Evolutionary conservation across 1,284 basidiomycete species (phyloP).

Genomic region (Phlebopus sp.): DNA sequence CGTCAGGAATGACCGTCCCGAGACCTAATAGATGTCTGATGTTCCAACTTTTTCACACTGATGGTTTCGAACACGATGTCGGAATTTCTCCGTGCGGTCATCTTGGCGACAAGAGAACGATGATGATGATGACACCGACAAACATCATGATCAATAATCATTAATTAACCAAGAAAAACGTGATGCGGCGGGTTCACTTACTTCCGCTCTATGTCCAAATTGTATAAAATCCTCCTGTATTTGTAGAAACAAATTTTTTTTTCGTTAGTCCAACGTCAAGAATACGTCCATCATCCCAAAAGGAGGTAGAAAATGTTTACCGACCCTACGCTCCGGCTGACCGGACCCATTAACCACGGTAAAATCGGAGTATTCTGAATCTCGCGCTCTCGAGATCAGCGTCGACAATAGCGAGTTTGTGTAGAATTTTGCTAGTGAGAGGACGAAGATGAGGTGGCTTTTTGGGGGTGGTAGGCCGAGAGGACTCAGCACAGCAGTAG

Average conservation of each 20-base stretch:
- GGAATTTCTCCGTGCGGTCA: constrained; percentile 11
- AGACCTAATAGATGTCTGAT: constrained; percentile 9
- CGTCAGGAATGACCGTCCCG: background rate
- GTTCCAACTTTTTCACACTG: constrained; percentile 14
- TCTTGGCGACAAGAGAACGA: constrained; percentile 6
- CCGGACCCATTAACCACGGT: constrained; percentile 20
- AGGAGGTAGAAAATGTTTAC: constrained; percentile 6
- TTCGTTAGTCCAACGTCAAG: constrained; percentile 8
- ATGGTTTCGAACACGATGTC: constrained; percentile 22
- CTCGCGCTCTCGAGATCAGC: constrained; percentile 30
- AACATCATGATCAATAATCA: background rate
- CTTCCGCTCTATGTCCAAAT: constrained; percentile 13
- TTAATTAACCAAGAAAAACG: too few relatives aligned
- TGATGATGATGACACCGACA: background rate
- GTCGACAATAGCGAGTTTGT: constrained; percentile 36
- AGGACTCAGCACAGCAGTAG: constrained; percentile 1
- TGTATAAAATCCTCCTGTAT: constrained; percentile 15
- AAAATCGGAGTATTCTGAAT: constrained; percentile 17
- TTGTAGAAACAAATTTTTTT: background rate
- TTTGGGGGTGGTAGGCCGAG: too few relatives aligned
- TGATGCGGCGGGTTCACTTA: background rate
- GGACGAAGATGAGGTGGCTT: constrained; percentile 32
- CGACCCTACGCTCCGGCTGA: constrained; percentile 20
- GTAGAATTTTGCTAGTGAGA: constrained; percentile 36
- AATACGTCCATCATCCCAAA: background rate